A percentile compares a stretch with the other conserved stretches of the same genome.
phyloP scores from a whole-genome alignment of 306 rosid genomes.

The Cicer bijugum region DNA sequence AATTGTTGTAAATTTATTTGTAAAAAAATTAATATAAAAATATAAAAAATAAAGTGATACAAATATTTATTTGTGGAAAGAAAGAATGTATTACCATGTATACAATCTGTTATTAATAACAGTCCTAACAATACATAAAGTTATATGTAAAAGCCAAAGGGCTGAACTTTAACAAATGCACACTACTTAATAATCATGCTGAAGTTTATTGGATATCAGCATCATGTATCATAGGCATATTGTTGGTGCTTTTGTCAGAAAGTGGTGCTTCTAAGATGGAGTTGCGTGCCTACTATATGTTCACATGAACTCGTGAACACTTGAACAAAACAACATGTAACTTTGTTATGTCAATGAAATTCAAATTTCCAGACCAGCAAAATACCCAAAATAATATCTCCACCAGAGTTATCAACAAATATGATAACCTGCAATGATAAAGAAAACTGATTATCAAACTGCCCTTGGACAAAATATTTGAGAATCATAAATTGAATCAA shows the following conservation, averaged over 20 bases:
- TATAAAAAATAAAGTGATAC: too few relatives aligned
- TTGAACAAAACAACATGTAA: too few relatives aligned
- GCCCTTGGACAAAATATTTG: constrained; percentile 9
- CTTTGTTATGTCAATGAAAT: too few relatives aligned
- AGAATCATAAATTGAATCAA: constrained; percentile 6
- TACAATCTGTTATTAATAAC: neutral
- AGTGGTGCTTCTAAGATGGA: neutral
- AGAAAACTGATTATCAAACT: constrained; percentile 39
- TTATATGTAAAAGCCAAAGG: neutral
- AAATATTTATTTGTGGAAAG: too few relatives aligned
- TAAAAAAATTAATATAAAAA: too few relatives aligned
- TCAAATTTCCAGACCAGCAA: too few relatives aligned
- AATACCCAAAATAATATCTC: too few relatives aligned
- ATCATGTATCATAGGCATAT: neutral
- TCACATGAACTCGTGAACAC: too few relatives aligned
- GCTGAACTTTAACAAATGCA: neutral
- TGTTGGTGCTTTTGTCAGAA: neutral
- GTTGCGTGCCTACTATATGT: neutral
- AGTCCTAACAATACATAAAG: neutral
- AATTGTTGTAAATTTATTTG: too few relatives aligned
- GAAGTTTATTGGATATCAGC: constrained; percentile 3
- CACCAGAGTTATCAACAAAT: too few relatives aligned
- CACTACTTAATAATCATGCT: neutral
- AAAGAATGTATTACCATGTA: too few relatives aligned
- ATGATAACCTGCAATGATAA: constrained; percentile 70